Evolutionary conservation across 164 flowering plant species (phyloP).

Genomic region (Santalum album): DNA sequence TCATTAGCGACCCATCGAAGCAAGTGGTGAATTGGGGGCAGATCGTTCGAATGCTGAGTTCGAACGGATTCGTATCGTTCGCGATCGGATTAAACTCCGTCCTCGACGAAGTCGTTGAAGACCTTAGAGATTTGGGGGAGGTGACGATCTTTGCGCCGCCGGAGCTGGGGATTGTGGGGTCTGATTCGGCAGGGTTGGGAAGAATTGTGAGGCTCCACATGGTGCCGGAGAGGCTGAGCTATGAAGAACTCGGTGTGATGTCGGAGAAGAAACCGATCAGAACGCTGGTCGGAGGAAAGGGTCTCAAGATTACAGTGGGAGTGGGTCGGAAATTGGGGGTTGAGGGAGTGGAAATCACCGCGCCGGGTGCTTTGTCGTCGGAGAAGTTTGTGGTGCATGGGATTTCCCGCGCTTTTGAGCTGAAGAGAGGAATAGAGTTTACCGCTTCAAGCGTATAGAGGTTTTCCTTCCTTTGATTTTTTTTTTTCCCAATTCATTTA

Average conservation of each 20-base stretch:
- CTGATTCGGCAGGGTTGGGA: constrained; percentile 33
- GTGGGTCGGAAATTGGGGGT: constrained; percentile 15
- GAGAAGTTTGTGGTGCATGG: constrained; percentile 44
- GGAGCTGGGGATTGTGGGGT: constrained; percentile 19
- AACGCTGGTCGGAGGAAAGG: constrained; percentile 26
- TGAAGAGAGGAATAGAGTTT: too few relatives aligned
- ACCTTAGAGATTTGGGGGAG: constrained; percentile 18
- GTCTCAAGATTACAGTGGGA: constrained; percentile 18
- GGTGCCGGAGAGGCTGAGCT: constrained; percentile 28
- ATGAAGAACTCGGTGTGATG: constrained; percentile 25
- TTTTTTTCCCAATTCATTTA: too few relatives aligned
- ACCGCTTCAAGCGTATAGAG: too few relatives aligned
- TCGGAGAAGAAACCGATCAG: constrained; percentile 20
- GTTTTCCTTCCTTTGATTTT: too few relatives aligned
- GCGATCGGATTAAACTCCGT: constrained; percentile 42
- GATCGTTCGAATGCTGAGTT: constrained; percentile 31
- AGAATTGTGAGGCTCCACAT: constrained; percentile 47
- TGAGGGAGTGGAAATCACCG: constrained; percentile 32
- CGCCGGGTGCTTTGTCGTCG: constrained; percentile 33
- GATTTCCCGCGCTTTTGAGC: constrained; percentile 38
- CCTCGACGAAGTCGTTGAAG: constrained; percentile 41
- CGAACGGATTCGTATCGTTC: constrained; percentile 44
- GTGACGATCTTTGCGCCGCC: constrained; percentile 55
- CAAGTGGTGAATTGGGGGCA: constrained; percentile 27
- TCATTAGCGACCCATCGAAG: not conserved